Evolutionary conservation across 768 basidiomycete species (phyloP), one percentile per base, ranked within the genome.

Genomic region (Dendrothele bispora): DNA sequence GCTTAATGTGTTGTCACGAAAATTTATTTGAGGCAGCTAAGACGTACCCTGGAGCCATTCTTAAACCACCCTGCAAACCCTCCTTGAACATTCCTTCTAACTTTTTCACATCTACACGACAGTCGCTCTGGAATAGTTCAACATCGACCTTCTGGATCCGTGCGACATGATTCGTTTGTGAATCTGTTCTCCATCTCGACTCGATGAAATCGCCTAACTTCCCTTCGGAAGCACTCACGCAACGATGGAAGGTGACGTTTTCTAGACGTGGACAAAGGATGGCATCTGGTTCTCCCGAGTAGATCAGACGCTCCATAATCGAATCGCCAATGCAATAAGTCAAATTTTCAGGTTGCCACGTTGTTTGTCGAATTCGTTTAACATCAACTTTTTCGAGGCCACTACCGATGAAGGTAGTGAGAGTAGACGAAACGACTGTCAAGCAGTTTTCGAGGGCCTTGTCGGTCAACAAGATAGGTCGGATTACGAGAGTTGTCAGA

Each of bases 231-330:
- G 22, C 21, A 4, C 17, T n/a, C 20, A 46, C 38, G 22, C 45
- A 46, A 14, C 36, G 28, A n/a, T 15, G 35, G 18, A 46, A 21
- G 14, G 22, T 46, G 8, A 46, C 8, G 25, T 36, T 21, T 36
- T 46, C 35, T 27, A 46, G 17, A 10, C 15, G 34, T 20, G 45
- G 45, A 38, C 45, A 46, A 20, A 46, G 25, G 22, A 38, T 28
- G n/a, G 11, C 25, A 21, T n/a, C 25, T 3, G 4, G 12, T 43
- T 4, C 3, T 28, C 42, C 45, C 36, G 36, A 34, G 26, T 22
- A 34, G 3, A 34, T 44, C 14, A 44, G 43, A 6, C 22, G 30
- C 10, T 44, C 20, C 30, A 44, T 34, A 21, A 44, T 10, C 2
- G 28, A 11, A n/a, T 44, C 30, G 17, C 36, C 43, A 11, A 44